Percentiles rank a stretch among this genome's conserved stretches.
Conservation (phyloP, 305 asterid genomes). For the Plantago coronopus region DNA sequence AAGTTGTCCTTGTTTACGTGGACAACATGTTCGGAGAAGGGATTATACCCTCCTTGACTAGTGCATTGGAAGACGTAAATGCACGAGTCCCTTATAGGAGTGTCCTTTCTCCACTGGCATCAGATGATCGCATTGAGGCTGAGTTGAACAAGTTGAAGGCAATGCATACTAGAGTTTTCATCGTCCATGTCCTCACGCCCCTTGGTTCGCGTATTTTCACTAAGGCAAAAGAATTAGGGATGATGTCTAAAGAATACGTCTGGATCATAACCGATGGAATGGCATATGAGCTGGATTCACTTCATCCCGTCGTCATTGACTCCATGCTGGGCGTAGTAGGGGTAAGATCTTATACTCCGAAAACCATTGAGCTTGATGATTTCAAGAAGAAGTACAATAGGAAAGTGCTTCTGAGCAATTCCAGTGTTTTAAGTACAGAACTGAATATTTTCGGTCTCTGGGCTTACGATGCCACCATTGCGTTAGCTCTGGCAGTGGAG, state of each 20-base stretch:
- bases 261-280: too few relatives aligned
- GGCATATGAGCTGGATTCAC: too few relatives aligned
- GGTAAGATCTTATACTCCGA: too few relatives aligned
- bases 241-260: slow-evolving; percentile 13
- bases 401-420: too few relatives aligned
- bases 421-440: too few relatives aligned
- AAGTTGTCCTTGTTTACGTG: slow-evolving; percentile 2
- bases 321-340: too few relatives aligned
- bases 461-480: too few relatives aligned
- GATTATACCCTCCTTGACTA: slow-evolving; percentile 27
- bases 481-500: too few relatives aligned
- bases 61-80: slow-evolving; percentile 27
- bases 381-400: too few relatives aligned
- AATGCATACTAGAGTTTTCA: slow-evolving; percentile 35
- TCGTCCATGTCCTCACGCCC: slow-evolving; percentile 22
- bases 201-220: slow-evolving; percentile 28
- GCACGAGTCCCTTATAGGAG: slow-evolving; percentile 30
- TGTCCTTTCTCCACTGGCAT: slow-evolving; percentile 26
- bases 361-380: too few relatives aligned
- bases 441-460: too few relatives aligned
- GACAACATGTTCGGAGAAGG: slow-evolving; percentile 34
- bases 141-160: slow-evolving; percentile 28
- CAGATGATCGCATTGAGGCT: slow-evolving; percentile 24
- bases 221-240: slow-evolving; percentile 29
- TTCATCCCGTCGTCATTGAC: too few relatives aligned